phyloP scores from a whole-genome alignment of 129 eudicot species.

The Kitagawia praeruptora region DNA sequence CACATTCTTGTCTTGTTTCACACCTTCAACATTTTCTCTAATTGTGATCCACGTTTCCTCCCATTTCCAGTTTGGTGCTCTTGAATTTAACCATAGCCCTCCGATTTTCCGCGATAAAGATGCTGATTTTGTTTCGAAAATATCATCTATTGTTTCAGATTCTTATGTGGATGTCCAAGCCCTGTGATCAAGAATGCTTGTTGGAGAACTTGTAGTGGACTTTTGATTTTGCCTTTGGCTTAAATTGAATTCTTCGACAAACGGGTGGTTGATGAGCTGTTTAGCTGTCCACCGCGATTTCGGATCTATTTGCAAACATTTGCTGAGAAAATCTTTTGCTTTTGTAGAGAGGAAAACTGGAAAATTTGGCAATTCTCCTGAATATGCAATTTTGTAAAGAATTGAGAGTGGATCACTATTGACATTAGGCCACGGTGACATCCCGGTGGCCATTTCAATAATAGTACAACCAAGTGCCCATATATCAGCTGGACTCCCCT shows the following conservation, averaged over 20 bases:
- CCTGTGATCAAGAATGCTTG: conserved; percentile 65
- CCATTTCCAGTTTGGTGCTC: conserved; percentile 22
- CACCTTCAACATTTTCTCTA: conserved; percentile 24
- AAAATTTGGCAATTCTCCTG: conserved; percentile 50
- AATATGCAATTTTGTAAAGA: conserved; percentile 47
- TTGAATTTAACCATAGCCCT: conserved; percentile 31
- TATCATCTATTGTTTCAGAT: conserved; percentile 9
- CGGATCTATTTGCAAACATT: conserved; percentile 45
- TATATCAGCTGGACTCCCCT: conserved; percentile 59
- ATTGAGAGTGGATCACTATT: conserved; percentile 23
- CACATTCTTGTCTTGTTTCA: conserved; percentile 10
- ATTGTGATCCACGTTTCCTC: conserved; percentile 54
- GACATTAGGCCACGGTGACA: conserved; percentile 42
- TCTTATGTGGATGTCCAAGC: conserved; percentile 50
- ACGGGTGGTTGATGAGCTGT: conserved; percentile 55
- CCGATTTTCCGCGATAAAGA: conserved; percentile 33
- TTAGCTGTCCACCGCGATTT: conserved; percentile 53
- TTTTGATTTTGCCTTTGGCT: conserved; percentile 3
- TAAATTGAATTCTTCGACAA: conserved; percentile 24
- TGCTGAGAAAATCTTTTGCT: conserved; percentile 52
- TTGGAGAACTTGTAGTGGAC: conserved; percentile 42
- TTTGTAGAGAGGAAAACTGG: conserved; percentile 36
- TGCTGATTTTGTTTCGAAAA: not conserved
- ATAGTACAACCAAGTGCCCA: conserved; percentile 84
- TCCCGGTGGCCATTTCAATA: conserved; percentile 67